Base-by-base conservation (phyloP, 257 asterid species). In the Handroanthus guayacan region DNA sequence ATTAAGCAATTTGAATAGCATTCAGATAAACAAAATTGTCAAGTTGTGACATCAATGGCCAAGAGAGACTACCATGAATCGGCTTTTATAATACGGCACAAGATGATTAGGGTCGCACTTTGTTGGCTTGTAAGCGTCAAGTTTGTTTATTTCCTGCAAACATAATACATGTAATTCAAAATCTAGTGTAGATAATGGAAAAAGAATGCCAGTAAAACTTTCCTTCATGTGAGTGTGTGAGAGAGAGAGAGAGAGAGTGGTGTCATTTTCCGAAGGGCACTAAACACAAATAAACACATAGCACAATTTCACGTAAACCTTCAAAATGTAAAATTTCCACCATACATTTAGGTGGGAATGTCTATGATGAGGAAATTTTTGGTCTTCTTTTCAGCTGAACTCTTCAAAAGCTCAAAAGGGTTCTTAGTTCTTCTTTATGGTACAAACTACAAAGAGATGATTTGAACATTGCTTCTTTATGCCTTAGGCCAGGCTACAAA, bases 121-220 rank as follows among this genome's bases (percentile, higher is more conserved):
- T 5, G 91, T 84, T 71, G 73, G 60, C 84, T 81, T 84, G 82
- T 85, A 84, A 47, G 89, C 87, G 50, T 85, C 91, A 34, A 85
- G 65, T 74, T 83, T 83, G 81, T 84, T 87, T 44, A 87, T 69
- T 67, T 83, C 89, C 91, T 87, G 55, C 11, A 31, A 41, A 2
- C 38, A 41, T 10, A 5, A 62, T 2, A 50, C 25, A 18, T 52
- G 17, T 4, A 25, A 38, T 8, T 34, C 65, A 56, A 69, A 41
- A 25, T 47, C 71, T 67, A 10, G 10, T 41, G 6, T 41, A 37
- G 38, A 54, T 70, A 61, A 20, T 38, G 67, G 9, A 48, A 60
- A 3, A 69, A 10, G 62, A 25, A 31, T 34, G 41, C 34, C 31
- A 67, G 45, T 5, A 41, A 41, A 5, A 41, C 45, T 25, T 25